phyloP scores from a whole-genome alignment of 192 early-diverging fungal genomes.

The Backusella parvicylindrica region DNA sequence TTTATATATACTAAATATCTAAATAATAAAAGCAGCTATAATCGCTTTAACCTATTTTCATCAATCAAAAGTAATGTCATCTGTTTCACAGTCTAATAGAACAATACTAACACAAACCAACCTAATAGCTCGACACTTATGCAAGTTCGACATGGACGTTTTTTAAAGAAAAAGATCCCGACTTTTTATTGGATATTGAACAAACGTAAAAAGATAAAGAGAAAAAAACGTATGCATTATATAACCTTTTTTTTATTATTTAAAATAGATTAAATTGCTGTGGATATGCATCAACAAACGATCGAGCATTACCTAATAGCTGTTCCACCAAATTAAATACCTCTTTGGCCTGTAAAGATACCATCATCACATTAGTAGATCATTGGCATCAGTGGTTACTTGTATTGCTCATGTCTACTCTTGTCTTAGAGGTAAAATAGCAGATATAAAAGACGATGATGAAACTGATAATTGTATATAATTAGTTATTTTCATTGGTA shows the following conservation, averaged over 20 bases:
- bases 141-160: constrained; percentile 14
- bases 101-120: too few relatives aligned
- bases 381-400: constrained; percentile 12
- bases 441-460: not conserved
- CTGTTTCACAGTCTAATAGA: too few relatives aligned
- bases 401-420: not conserved
- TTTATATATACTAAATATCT: not conserved
- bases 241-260: not conserved
- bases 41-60: not conserved
- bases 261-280: constrained; percentile 15
- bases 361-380: not conserved
- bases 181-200: constrained; percentile 18
- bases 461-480: not conserved
- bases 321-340: not conserved
- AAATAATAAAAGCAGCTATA: not conserved
- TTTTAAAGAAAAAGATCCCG: constrained; percentile 13
- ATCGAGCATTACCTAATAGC: constrained; percentile 6
- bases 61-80: constrained; percentile 12
- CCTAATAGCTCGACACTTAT: constrained; percentile 10
- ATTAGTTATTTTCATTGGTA: constrained; percentile 5
- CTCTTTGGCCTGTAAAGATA: not conserved
- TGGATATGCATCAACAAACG: constrained; percentile 7
- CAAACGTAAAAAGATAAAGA: constrained; percentile 16
- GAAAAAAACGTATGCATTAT: too few relatives aligned
- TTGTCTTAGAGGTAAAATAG: constrained; percentile 8